Conservation (phyloP, 2,329 filamentous ascomycete species). For the Myotisia sp. region DNA sequence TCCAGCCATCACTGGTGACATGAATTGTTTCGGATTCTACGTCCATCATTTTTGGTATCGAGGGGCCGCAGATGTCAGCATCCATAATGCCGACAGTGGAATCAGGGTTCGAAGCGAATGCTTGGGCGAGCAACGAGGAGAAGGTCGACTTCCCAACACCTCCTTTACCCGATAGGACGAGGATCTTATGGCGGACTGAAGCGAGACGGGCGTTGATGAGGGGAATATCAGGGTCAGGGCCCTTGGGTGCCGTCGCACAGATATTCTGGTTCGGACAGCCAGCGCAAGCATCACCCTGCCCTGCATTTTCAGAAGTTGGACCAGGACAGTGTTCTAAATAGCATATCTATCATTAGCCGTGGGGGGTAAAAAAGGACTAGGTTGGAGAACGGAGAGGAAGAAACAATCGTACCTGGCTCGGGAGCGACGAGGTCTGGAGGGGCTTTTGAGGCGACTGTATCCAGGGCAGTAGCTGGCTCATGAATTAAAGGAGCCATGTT, state of each 20-base stretch:
- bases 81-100: slow-evolving; percentile 89
- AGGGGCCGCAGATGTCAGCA: slow-evolving; percentile 91
- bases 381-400: too few species aligned
- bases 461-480: slow-evolving; percentile 55
- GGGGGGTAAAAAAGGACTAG: too few species aligned
- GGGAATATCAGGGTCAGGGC: slow-evolving; percentile 85
- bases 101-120: slow-evolving; percentile 67
- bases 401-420: slow-evolving; percentile 68
- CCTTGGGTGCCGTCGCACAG: slow-evolving; percentile 86
- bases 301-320: slow-evolving; percentile 43
- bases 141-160: slow-evolving; percentile 96
- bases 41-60: slow-evolving; percentile 98
- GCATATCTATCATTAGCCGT: too few species aligned
- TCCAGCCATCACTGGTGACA: slow-evolving; percentile 76
- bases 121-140: slow-evolving; percentile 72
- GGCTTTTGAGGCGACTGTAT: slow-evolving; percentile 60
- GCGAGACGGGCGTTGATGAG: slow-evolving; percentile 71
- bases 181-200: slow-evolving; percentile 76
- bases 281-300: slow-evolving; percentile 65
- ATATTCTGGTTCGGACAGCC: slow-evolving; percentile 94
- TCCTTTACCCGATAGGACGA: slow-evolving; percentile 87
- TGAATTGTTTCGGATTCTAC: slow-evolving; percentile 90
- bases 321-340: slow-evolving; percentile 82
- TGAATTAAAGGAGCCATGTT: slow-evolving; percentile 82
- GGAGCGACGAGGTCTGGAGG: slow-evolving; percentile 81